phyloP scores from a whole-genome alignment of 257 asterid species.

The Scutellaria baicalensis region DNA sequence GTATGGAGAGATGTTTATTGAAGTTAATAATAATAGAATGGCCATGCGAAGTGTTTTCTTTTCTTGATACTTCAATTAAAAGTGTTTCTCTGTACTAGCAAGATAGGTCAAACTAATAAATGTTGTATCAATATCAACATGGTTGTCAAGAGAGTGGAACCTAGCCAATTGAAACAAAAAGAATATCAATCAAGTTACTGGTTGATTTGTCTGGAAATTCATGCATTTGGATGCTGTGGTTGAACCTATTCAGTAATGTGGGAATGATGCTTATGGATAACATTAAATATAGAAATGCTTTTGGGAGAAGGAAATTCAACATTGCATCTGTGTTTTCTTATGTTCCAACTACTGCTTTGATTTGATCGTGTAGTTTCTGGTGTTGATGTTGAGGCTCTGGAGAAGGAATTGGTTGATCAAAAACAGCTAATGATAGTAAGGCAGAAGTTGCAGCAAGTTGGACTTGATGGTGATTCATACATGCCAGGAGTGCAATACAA shows the following conservation, averaged over 20 bases:
- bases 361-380: constrained; percentile 34
- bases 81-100: too few species aligned
- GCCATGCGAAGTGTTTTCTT: too few species aligned
- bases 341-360: background rate
- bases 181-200: too few species aligned
- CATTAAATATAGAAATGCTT: background rate
- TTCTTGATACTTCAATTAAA: too few species aligned
- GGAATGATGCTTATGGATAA: background rate
- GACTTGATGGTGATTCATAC: constrained; percentile 37
- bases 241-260: background rate
- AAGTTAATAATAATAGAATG: too few species aligned
- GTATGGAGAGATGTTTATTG: too few species aligned
- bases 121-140: too few species aligned
- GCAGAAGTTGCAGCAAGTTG: constrained; percentile 48
- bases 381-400: constrained; percentile 33
- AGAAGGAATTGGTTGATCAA: constrained; percentile 28
- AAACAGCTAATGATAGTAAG: constrained; percentile 29
- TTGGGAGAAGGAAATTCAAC: background rate
- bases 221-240: background rate
- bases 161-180: too few species aligned
- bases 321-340: background rate
- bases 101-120: too few species aligned
- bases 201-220: too few species aligned
- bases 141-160: too few species aligned
- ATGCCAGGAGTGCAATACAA: constrained; percentile 58